Evolutionary conservation across 805 yeast genomes (phyloP), one percentile per base, ranked within the genome.

Genomic region (Wickerhamiella allomyrinae): DNA sequence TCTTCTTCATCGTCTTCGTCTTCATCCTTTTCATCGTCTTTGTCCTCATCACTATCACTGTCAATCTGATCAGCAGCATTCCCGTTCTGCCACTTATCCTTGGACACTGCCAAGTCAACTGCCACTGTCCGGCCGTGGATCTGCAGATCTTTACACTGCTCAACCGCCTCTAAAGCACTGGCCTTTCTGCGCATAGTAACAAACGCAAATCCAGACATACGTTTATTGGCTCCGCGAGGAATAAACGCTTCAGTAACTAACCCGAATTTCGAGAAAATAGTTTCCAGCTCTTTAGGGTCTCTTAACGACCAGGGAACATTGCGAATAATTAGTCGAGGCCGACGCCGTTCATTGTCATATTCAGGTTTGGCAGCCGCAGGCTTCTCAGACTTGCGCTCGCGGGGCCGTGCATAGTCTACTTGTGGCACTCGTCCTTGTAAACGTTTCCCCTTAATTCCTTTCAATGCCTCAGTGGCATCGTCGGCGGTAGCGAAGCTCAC

Each of bases 281-380:
- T 77, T 55, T 72, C 77, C 54, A 91, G 67, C 42, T 73, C 76
- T 4, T 74, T 74, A 4, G 93, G 79, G 46, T 79, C 76, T 57
- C 89, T 76, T 37, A 91, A 77, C 13, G 95, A 79, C 98, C 98
- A 91, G 10, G 98, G 98, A 60, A 91, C 71, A 58, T 91, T 91
- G 57, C 98, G 73, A 29, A 91, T 69, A 51, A 91, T 86, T 45
- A 91, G 66, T 52, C 95, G 75, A 2, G 97, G 87, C 50, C 79
- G 74, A 60, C 94, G 78, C 56, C 79, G 80, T 51, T 78, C 83
- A n/a, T 72, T 69, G 43, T 41, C 42, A 25, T 39, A 50, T 11
- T 50, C 55, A 5, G 43, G 25, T 3, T 50, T 47, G 20, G 35
- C 48, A 8, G 42, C 39, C 7, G 42, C 53, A 20, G 37, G 49